Evolutionary conservation across 2,329 filamentous ascomycete species (phyloP).

Genomic region (Sporothrix brasiliensis): DNA sequence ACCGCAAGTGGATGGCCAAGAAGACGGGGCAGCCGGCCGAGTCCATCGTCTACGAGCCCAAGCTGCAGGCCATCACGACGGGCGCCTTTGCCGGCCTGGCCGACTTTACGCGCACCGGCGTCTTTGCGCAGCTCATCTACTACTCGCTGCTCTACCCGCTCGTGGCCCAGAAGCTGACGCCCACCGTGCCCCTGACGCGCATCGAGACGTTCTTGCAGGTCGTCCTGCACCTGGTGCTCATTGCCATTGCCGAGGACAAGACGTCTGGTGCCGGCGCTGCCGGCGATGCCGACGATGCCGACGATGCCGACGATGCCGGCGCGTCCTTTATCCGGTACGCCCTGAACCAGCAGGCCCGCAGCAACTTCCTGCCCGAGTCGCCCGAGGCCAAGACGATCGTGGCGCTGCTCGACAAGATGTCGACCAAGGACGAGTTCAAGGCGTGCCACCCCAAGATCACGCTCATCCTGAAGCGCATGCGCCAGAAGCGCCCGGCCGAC

Average conservation of each 20-base stretch:
- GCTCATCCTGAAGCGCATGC: constrained; percentile 80
- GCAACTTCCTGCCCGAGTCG: constrained; percentile 57
- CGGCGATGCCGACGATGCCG: no score
- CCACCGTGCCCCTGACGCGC: constrained; percentile 76
- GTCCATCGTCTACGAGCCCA: constrained; percentile 91
- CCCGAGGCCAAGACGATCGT: constrained; percentile 65
- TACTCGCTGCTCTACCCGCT: constrained; percentile 83
- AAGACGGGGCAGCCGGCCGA: constrained; percentile 78
- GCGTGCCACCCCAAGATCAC: constrained; percentile 82
- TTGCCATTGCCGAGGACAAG: constrained; percentile 83
- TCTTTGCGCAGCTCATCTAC: constrained; percentile 89
- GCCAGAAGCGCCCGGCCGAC: constrained; percentile 73
- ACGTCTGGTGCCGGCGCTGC: constrained; percentile 44
- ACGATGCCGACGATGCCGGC: no score
- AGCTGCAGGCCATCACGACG: constrained; percentile 71
- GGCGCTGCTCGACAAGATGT: constrained; percentile 63
- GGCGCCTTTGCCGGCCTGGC: constrained; percentile 77
- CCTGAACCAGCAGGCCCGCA: constrained; percentile 64
- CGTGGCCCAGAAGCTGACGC: constrained; percentile 67
- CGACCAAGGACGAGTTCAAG: constrained; percentile 73
- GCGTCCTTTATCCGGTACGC: constrained; percentile 69
- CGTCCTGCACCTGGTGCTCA: constrained; percentile 81
- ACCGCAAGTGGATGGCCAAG: constrained; percentile 83
- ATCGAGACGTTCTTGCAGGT: constrained; percentile 92
- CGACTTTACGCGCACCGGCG: constrained; percentile 77